phyloP scores from a whole-genome alignment of 176 grass and related monocot genomes.

The Oryza rufipogon region DNA sequence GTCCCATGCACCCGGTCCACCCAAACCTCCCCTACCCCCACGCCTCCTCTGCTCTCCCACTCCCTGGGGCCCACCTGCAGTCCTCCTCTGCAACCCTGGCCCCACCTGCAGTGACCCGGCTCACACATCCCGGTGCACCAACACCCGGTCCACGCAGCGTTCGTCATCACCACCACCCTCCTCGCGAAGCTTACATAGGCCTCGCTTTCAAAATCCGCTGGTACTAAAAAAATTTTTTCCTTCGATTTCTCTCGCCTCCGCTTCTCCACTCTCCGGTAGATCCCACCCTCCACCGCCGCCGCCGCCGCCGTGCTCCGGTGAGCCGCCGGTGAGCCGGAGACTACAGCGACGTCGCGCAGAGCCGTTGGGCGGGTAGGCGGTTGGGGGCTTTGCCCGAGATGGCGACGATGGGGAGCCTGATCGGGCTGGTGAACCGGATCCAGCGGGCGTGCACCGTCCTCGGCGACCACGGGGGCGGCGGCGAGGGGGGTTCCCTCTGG shows the following conservation, averaged over 20 bases:
- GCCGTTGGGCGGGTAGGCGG: background rate
- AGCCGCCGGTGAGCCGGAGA: slow-evolving; percentile 24
- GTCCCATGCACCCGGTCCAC: slow-evolving; percentile 30
- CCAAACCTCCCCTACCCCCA: background rate
- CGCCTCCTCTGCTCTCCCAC: background rate
- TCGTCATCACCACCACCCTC: background rate
- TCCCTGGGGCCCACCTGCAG: background rate
- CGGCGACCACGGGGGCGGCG: slow-evolving; percentile 90
- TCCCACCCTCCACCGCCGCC: slow-evolving; percentile 2
- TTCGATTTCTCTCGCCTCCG: slow-evolving; percentile 15
- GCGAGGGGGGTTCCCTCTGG: slow-evolving; percentile 80
- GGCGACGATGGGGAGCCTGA: slow-evolving; percentile 98
- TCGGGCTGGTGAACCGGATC: slow-evolving; percentile 98
- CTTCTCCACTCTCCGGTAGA: slow-evolving; percentile 34
- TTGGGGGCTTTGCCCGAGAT: slow-evolving; percentile 45
- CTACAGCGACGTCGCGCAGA: background rate
- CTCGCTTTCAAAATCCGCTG: slow-evolving; percentile 43
- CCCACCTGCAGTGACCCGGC: background rate
- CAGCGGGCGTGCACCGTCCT: slow-evolving; percentile 96
- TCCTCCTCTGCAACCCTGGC: background rate
- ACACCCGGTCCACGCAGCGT: slow-evolving; percentile 25
- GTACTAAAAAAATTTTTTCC: background rate
- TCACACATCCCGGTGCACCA: background rate
- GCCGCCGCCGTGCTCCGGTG: slow-evolving; percentile 6
- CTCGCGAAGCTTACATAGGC: slow-evolving; percentile 18